Percentiles rank a stretch among this genome's conserved stretches.
Evolutionary conservation across 495 filamentous ascomycete species (phyloP).

Genomic region (Hypoxylon fuscum): DNA sequence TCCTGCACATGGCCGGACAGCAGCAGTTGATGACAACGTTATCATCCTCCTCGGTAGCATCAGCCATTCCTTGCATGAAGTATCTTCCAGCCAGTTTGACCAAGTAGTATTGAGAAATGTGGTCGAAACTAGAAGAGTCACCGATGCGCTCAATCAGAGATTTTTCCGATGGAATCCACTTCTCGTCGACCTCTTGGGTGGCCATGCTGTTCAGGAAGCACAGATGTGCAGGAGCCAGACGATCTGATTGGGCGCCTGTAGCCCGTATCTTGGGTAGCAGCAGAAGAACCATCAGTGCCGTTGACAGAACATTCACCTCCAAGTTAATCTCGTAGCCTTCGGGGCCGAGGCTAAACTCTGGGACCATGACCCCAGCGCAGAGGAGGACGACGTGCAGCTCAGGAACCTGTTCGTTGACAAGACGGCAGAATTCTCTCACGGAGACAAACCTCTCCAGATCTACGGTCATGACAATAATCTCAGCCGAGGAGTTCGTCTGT

Average conservation of each 20-base stretch:
- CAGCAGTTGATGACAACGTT: slow-evolving; percentile 42
- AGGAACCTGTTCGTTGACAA: too few relatives aligned
- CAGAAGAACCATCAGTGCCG: too few relatives aligned
- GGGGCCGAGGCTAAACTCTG: too few relatives aligned
- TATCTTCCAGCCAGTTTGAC: slow-evolving; percentile 37
- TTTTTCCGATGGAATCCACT: background rate
- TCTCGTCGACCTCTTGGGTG: slow-evolving; percentile 3
- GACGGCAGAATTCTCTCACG: too few relatives aligned
- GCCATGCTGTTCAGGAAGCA: slow-evolving; percentile 38
- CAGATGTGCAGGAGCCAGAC: slow-evolving; percentile 8
- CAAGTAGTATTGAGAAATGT: slow-evolving; percentile 18
- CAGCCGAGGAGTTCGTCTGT: too few relatives aligned
- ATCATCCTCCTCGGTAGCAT: background rate
- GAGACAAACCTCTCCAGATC: too few relatives aligned
- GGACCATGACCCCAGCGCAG: too few relatives aligned
- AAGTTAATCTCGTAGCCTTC: too few relatives aligned
- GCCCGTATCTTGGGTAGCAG: too few relatives aligned
- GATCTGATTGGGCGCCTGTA: background rate
- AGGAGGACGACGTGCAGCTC: too few relatives aligned
- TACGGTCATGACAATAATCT: too few relatives aligned
- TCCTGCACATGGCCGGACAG: slow-evolving; percentile 44
- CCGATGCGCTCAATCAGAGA: slow-evolving; percentile 23
- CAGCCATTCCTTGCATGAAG: slow-evolving; percentile 30
- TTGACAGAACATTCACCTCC: too few relatives aligned
- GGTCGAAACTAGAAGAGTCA: slow-evolving; percentile 7